Base-by-base conservation (phyloP, 2,329 filamentous ascomycete genomes). In the Penicillium sp. region DNA sequence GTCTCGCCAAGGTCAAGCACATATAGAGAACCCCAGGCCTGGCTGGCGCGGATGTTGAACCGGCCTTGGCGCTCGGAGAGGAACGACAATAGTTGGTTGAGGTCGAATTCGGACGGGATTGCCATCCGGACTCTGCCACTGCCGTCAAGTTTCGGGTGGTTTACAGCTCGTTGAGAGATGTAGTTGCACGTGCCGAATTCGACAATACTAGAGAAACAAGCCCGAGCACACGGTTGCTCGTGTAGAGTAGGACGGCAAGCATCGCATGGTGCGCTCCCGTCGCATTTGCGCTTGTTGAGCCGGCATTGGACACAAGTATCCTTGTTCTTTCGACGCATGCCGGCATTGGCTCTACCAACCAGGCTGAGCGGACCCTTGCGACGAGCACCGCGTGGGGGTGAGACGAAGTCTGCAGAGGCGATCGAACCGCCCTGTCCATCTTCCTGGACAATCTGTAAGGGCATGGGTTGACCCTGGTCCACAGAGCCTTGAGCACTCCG, bases 161-260 rank as follows among this genome's bases (percentile, higher is more conserved):
- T 73, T 50, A 74, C 63, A 28, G 69, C 71, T 55, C 68, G 68
- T 67, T 74, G 71, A 51, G 72, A 75, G 42, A 75, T 70, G 49
- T 73, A 74, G 49, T 75, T 75, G 58, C 71, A 74, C 4, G 72
- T 72, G 35, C 71, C 72, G 35, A 68, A 71, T 50, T 73, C 69
- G 23, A 75, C 69, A 44, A 75, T 70, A 44, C 67, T 73, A 18
- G 70, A 65, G 49, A 75, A 75, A 50, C 72, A 71, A 25, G 72
- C 72, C 27, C 65, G 67, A 6, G 71, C 70, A 52, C 73, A 75
- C 9, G 72, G 72, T 46, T 74, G 71, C 44, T 72, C 69, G 47
- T 72, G 66, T 15, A 72, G 63, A 6, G 70, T 71, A 15, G 68
- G 70, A 9, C 68, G 65, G 49, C 72, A 74, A 29, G 71, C 70